Evolutionary conservation across 2,329 filamentous ascomycete genomes (phyloP).

Genomic region (Aureobasidium sp.): DNA sequence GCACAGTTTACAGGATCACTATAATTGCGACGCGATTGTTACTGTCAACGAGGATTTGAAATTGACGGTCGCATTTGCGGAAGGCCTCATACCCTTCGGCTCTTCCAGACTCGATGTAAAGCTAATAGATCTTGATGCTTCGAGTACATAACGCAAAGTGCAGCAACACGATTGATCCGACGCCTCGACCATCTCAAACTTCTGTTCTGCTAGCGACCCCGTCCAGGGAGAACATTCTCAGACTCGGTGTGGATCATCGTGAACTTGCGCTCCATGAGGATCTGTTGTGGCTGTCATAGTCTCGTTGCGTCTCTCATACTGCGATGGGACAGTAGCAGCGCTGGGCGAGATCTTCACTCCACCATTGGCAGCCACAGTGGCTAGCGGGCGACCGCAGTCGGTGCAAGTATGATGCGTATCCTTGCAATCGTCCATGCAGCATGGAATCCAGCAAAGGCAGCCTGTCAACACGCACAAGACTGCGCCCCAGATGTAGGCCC

Average conservation of each 20-base stretch:
- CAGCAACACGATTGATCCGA: too few species aligned
- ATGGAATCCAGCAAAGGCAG: conserved; percentile 1
- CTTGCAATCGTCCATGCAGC: background rate
- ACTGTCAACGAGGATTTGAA: too few species aligned
- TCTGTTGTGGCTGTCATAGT: background rate
- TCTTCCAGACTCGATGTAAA: too few species aligned
- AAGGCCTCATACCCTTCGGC: too few species aligned
- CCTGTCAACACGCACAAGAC: background rate
- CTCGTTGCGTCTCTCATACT: background rate
- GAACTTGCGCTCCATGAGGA: background rate
- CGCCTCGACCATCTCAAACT: too few species aligned
- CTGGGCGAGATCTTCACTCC: background rate
- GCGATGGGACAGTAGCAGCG: background rate
- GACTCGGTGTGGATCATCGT: background rate
- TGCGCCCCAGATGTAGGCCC: background rate
- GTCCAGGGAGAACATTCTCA: too few species aligned
- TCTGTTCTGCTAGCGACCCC: too few species aligned
- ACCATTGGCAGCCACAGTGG: background rate
- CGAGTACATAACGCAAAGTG: too few species aligned
- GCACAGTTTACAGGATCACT: too few species aligned
- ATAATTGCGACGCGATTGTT: too few species aligned
- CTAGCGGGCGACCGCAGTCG: background rate
- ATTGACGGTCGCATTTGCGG: too few species aligned
- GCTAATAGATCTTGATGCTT: too few species aligned
- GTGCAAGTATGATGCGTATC: background rate